A percentile compares a stretch with the other conserved stretches of the same genome.
Evolutionary conservation across 768 basidiomycete species (phyloP).

Genomic region (Fomitopsis pulvina): DNA sequence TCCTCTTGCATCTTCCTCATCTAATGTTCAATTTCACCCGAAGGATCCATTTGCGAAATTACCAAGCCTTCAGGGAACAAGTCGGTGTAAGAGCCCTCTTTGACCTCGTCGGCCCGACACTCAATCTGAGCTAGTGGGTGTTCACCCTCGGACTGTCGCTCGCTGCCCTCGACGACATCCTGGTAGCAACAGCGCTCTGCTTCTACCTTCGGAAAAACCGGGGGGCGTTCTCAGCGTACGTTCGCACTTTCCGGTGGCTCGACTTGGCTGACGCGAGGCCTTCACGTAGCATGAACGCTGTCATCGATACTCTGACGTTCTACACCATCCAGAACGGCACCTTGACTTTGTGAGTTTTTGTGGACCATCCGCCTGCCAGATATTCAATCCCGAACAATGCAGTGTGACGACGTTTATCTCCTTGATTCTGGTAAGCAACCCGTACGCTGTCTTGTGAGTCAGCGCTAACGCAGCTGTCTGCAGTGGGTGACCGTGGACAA

Average conservation of each 20-base stretch:
- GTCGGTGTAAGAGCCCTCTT: slow-evolving; percentile 3
- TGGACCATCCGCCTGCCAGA: too few relatives aligned
- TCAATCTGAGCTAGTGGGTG: too few relatives aligned
- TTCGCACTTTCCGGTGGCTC: neutral
- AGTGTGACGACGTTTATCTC: slow-evolving; percentile 16
- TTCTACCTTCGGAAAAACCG: slow-evolving; percentile 19
- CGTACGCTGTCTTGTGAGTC: neutral
- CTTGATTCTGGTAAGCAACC: slow-evolving; percentile 16
- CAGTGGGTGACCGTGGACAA: slow-evolving; percentile 19
- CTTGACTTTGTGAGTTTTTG: slow-evolving; percentile 15
- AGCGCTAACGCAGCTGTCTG: neutral
- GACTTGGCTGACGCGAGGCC: neutral
- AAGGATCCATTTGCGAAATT: neutral
- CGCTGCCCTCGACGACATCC: slow-evolving; percentile 19
- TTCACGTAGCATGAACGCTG: slow-evolving; percentile 14
- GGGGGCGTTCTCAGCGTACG: slow-evolving; percentile 13
- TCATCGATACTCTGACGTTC: slow-evolving; percentile 17
- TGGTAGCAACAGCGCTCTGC: slow-evolving; percentile 18
- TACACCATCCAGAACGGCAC: slow-evolving; percentile 21
- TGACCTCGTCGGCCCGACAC: too few relatives aligned
- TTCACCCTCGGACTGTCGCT: slow-evolving; percentile 19
- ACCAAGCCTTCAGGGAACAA: neutral
- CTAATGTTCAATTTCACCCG: neutral
- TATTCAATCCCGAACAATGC: too few relatives aligned
- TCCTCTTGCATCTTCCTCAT: neutral